Conservation (phyloP, 345 rosid genomes). For the Citrus unshiu region DNA sequence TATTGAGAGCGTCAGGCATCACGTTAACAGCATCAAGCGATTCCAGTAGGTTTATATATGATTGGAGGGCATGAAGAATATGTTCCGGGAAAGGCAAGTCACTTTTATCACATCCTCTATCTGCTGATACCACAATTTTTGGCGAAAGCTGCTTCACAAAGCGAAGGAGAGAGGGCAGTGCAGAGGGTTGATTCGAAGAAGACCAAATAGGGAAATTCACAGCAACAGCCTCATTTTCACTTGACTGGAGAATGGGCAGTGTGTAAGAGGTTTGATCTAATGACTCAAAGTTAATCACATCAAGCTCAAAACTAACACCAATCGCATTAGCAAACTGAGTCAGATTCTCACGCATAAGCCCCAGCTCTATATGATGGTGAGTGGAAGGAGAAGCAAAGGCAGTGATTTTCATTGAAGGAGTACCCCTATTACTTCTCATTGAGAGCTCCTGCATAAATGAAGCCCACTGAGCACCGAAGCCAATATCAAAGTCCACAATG, state of each 20-base stretch:
- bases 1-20: slow-evolving; percentile 39
- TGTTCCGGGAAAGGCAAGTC: slow-evolving; percentile 51
- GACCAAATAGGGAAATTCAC: slow-evolving; percentile 53
- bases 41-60: slow-evolving; percentile 37
- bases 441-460: slow-evolving; percentile 62
- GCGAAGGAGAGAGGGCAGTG: slow-evolving; percentile 40
- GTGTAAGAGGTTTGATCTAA: slow-evolving; percentile 36
- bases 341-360: slow-evolving; percentile 47
- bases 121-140: slow-evolving; percentile 46
- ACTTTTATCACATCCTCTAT: slow-evolving; percentile 40
- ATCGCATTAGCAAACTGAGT: slow-evolving; percentile 45
- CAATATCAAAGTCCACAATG: slow-evolving; percentile 56
- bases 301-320: slow-evolving; percentile 46
- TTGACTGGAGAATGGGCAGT: slow-evolving; percentile 33
- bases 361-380: slow-evolving; percentile 44
- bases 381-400: slow-evolving; percentile 49
- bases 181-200: slow-evolving; percentile 33
- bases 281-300: slow-evolving; percentile 41
- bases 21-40: slow-evolving; percentile 46
- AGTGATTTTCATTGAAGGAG: slow-evolving; percentile 47
- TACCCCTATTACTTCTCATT: slow-evolving; percentile 33
- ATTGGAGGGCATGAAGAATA: slow-evolving; percentile 40
- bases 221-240: slow-evolving; percentile 42
- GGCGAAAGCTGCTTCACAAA: slow-evolving; percentile 52
- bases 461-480: slow-evolving; percentile 66